Evolutionary conservation across 2,329 filamentous ascomycete species (phyloP), one percentile per base, ranked within the genome.

Genomic region (Hypoxylon sp.): DNA sequence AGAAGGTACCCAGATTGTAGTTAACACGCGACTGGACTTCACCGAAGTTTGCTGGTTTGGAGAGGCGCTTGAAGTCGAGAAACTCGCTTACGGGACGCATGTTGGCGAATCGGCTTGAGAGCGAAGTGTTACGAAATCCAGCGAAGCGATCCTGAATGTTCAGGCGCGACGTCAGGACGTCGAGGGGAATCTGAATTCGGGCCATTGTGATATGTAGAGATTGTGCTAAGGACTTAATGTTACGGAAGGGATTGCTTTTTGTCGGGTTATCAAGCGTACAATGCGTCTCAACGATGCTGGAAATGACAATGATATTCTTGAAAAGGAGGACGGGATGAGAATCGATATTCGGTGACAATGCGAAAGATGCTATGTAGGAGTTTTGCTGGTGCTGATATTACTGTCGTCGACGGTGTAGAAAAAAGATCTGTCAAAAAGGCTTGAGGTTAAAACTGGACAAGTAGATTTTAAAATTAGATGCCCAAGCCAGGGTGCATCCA

Each of bases 1-100:
- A 97, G 87, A 97, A 99, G 85, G 98, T 92, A 80, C 92, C 90
- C 73, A 99, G 84, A 83, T 99, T 99, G 90, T 98, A 98, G 86
- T 97, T 97, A 84, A 97, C 91, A 73, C 95, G 90, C 75, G 91
- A 94, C 83, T 98, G 95, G 72, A 94, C 90, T 81, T 98, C 94
- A 73, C 85, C 85, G 77, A 98, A 98, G 84, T 97, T 97, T 78
- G 88, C 89, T 29, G 96, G 96, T 85, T 98, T 99, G 73, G 94
- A 97, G 63, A 99, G 77, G 74, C 94, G 94, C 89, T 98, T 98
- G 83, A 98, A 82, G 82, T 98, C 94, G 81, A 98, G 87, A 83
- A 99, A 99, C 83, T 99, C 96, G 80, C 91, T 90, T 75, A 98
- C 82, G 68, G 96, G 95, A 68, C 91, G 92, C 78, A 99, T 87